Evolutionary conservation across 1,284 basidiomycete species (phyloP).

Genomic region (Leccinum griseonigrum): DNA sequence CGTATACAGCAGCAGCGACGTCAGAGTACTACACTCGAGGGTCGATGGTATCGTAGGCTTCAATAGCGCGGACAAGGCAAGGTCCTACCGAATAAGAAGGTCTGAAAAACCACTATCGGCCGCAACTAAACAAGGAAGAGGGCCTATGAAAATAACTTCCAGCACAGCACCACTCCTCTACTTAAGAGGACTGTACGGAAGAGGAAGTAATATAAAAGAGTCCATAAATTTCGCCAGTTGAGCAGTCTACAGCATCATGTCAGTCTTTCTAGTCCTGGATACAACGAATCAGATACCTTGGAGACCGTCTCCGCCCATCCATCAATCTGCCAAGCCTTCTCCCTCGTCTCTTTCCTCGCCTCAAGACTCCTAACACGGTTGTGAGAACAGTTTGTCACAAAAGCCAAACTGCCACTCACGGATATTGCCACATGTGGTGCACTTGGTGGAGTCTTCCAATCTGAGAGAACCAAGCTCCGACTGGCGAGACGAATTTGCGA

Average conservation of each 20-base stretch:
- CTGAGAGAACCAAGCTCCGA: constrained; percentile 95
- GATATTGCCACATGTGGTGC: constrained; percentile 94
- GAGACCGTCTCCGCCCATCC: constrained; percentile 94
- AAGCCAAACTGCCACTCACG: constrained; percentile 48
- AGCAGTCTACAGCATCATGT: constrained; percentile 55
- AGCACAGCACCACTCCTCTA: constrained; percentile 31
- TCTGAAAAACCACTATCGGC: background rate
- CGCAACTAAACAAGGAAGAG: background rate
- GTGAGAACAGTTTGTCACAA: constrained; percentile 15
- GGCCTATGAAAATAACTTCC: background rate
- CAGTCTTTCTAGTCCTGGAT: constrained; percentile 5
- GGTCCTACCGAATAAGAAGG: background rate
- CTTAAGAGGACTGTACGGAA: constrained; percentile 81
- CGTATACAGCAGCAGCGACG: background rate
- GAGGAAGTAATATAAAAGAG: constrained; percentile 67
- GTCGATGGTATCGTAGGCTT: background rate
- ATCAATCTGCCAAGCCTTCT: constrained; percentile 89
- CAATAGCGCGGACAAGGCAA: background rate
- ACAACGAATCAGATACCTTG: constrained; percentile 53
- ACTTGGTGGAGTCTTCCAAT: constrained; percentile 88
- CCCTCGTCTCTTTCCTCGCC: constrained; percentile 76
- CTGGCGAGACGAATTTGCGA: constrained; percentile 77
- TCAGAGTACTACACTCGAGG: background rate
- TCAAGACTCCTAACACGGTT: constrained; percentile 61
- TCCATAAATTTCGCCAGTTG: constrained; percentile 79